phyloP scores from a whole-genome alignment of 2,329 filamentous ascomycete genomes.

The Ascomycota sp. region DNA sequence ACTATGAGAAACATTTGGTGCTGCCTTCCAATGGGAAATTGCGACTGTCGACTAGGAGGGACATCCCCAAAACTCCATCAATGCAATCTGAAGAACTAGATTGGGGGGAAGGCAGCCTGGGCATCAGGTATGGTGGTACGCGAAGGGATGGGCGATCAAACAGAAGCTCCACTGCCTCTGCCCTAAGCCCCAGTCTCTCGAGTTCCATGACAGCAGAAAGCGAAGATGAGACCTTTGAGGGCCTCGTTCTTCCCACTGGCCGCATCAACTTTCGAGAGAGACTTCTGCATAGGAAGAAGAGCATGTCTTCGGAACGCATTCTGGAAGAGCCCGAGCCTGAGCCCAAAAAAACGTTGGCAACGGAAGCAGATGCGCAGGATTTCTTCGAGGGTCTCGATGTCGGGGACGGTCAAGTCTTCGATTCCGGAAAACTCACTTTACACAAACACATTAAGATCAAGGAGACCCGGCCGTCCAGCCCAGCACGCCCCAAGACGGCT shows the following conservation, averaged over 20 bases:
- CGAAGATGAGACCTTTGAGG: constrained; percentile 80
- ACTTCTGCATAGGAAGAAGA: constrained; percentile 49
- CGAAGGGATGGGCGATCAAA: constrained; percentile 58
- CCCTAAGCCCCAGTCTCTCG: constrained; percentile 77
- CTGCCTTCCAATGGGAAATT: constrained; percentile 47
- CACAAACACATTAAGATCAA: constrained; percentile 89
- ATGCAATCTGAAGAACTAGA: constrained; percentile 58
- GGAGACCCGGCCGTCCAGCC: constrained; percentile 45
- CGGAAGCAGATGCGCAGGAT: constrained; percentile 43
- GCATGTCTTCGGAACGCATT: constrained; percentile 31
- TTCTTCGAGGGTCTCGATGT: constrained; percentile 76
- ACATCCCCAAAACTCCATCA: constrained; percentile 42
- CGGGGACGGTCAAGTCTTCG: constrained; percentile 63
- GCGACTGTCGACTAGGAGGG: constrained; percentile 38
- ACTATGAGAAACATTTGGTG: constrained; percentile 55
- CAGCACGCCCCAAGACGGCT: constrained; percentile 50
- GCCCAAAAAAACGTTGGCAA: constrained; percentile 12
- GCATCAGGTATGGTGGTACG: constrained; percentile 77
- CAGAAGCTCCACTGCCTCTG: constrained; percentile 71
- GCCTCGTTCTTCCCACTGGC: constrained; percentile 67
- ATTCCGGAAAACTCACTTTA: constrained; percentile 59
- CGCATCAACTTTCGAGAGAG: constrained; percentile 68
- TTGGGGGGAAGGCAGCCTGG: constrained; percentile 84
- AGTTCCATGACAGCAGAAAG: constrained; percentile 85
- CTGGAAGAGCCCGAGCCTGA: constrained; percentile 15